Base-by-base conservation (phyloP, 495 filamentous ascomycete species). In the Hypoxylon intermedium region DNA sequence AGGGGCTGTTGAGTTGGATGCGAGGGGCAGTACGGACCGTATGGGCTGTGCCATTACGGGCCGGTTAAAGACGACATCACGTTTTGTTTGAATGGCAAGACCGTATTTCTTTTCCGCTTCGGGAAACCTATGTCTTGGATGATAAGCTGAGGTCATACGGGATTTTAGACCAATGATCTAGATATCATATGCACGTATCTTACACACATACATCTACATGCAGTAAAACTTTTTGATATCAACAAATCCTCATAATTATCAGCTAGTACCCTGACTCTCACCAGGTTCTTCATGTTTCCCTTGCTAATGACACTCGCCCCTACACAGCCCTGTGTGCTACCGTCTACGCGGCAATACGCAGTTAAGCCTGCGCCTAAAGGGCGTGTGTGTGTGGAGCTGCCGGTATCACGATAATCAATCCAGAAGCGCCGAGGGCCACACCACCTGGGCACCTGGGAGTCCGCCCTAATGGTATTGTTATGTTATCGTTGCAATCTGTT, bases 1-100 rank as follows among this genome's bases (percentile, higher is more conserved):
- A 65, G 76, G 40, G 77, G 75, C 9, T 71, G 74, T 44, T 19
- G 36, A 4, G 13, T 42, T 58, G 46, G 55, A 58, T 30, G 55
- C 37, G 24, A 30, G 63, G 31, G 58, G 45, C 3, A 64, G 65
- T 7, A 20, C 71, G 13, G 74, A 71, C 12, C 57, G 69, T 21
- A 47, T 74, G 23, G 48, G 65, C 1, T 67, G 73, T 11, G 67
- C 50, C 20, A 70, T 19, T 19, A 3, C 24, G 30, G 33, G 46
- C 53, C 60, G 60, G 60, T 37, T 58, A 58, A 64, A 49, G 28
- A 43, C 33, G n/a, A 2, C 40, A 34, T 37, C 31, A 7, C 41
- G n/a, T 24, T 24, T 18, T 26, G 1, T 26, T 9, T 20, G n/a
- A n/a, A n/a, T n/a, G n/a, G n/a, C n/a, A 13, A 9, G 3, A 1